Evolutionary conservation across 768 basidiomycete species (phyloP).

Genomic region (Tulasnella sp.): DNA sequence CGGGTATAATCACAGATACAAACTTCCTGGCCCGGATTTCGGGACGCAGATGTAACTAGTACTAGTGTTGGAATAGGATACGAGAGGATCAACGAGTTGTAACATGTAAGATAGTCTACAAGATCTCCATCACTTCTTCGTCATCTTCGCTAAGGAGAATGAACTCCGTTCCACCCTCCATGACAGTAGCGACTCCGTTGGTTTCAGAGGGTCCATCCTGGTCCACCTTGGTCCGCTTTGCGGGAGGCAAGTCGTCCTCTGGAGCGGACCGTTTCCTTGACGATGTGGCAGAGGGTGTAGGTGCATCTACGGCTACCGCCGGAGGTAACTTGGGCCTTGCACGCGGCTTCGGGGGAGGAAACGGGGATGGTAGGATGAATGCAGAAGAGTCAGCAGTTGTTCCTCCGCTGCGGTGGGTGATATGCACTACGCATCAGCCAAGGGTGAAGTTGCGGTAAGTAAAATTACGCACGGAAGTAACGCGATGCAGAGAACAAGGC

Average conservation of each 20-base stretch:
- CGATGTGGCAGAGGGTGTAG: conserved; percentile 34
- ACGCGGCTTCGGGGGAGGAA: conserved; percentile 45
- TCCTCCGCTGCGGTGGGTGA: conserved; percentile 36
- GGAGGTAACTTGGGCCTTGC: conserved; percentile 27
- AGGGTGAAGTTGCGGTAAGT: neutral
- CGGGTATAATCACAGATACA: too few species aligned
- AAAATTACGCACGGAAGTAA: conserved; percentile 50
- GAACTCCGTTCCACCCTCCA: neutral
- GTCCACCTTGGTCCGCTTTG: conserved; percentile 6
- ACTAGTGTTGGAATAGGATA: too few species aligned
- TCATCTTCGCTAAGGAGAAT: conserved; percentile 9
- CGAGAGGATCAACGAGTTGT: too few species aligned
- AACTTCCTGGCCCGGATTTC: too few species aligned
- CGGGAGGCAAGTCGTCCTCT: conserved; percentile 19
- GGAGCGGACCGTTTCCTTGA: conserved; percentile 43
- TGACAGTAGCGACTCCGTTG: neutral
- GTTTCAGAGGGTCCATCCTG: neutral
- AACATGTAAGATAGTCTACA: conserved; percentile 2
- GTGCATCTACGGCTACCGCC: conserved; percentile 27
- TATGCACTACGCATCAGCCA: conserved; percentile 23
- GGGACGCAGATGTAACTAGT: too few species aligned
- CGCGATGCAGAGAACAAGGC: conserved; percentile 57
- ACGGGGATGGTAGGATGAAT: conserved; percentile 45
- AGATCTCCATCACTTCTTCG: conserved; percentile 12
- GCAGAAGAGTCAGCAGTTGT: conserved; percentile 34